Conservation (phyloP, 2,329 filamentous ascomycete genomes). For the Cryphonectria radicalis region DNA sequence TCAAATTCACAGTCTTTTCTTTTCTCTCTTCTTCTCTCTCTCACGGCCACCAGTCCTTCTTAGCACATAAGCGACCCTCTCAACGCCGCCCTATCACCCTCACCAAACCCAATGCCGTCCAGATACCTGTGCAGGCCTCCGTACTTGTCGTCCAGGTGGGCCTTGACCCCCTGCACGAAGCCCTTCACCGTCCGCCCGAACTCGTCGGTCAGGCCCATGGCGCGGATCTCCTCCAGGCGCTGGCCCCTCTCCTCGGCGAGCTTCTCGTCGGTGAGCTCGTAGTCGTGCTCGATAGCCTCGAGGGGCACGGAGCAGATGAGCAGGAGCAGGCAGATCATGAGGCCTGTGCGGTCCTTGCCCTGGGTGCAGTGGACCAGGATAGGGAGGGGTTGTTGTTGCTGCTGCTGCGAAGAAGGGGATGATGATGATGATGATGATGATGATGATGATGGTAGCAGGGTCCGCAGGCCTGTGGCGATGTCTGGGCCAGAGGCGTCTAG, state of each 20-base stretch:
- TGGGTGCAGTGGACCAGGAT: conserved; percentile 83
- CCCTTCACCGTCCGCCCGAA: conserved; percentile 70
- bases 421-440: conserved; percentile 39
- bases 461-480: conserved; percentile 46
- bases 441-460: conserved; percentile 28
- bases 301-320: conserved; percentile 63
- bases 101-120: conserved; percentile 61
- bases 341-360: conserved; percentile 82
- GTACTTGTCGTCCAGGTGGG: conserved; percentile 64
- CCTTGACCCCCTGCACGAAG: conserved; percentile 64
- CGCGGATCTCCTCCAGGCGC: conserved; percentile 68
- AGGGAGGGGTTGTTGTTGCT: conserved; percentile 52
- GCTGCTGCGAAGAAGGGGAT: conserved; percentile 38
- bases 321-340: conserved; percentile 70
- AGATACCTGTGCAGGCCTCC: conserved; percentile 72
- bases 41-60: conserved; percentile 16
- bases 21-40: not conserved
- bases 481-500: conserved; percentile 69
- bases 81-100: conserved; percentile 46
- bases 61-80: conserved; percentile 49
- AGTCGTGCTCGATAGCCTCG: conserved; percentile 71
- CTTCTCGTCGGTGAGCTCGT: conserved; percentile 65
- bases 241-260: conserved; percentile 65
- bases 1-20: not conserved
- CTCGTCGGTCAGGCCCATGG: conserved; percentile 73